Percentiles rank a stretch among this genome's conserved stretches.
Evolutionary conservation across 768 basidiomycete species (phyloP).

Genomic region (Xerocomellus intermedius): DNA sequence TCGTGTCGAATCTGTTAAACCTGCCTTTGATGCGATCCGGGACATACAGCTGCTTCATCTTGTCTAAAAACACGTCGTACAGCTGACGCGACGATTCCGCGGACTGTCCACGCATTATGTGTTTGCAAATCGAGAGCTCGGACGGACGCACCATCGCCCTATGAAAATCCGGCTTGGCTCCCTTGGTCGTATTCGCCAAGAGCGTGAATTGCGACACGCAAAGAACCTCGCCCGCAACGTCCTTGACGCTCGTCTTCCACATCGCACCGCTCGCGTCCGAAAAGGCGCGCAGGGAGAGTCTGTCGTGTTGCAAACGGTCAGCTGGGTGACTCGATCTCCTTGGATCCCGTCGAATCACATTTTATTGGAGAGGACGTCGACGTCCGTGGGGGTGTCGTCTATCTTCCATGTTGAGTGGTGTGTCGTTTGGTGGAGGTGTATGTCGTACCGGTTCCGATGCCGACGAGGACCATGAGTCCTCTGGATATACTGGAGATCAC

Average conservation of each 20-base stretch:
- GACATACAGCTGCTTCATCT: conserved; percentile 63
- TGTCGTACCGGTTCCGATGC: conserved; percentile 73
- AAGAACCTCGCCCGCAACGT: conserved; percentile 85
- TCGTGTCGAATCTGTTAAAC: background rate
- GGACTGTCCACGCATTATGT: conserved; percentile 41
- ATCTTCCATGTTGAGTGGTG: conserved; percentile 28
- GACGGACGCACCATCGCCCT: conserved; percentile 72
- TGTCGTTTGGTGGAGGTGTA: background rate
- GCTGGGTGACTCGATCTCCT: background rate
- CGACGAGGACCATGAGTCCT: conserved; percentile 89
- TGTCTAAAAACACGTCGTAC: conserved; percentile 72
- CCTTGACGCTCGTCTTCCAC: conserved; percentile 89
- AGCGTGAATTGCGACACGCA: conserved; percentile 96
- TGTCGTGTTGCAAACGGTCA: conserved; percentile 30
- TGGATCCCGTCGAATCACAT: conserved; percentile 49
- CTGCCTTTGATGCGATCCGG: conserved; percentile 78
- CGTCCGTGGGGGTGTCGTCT: conserved; percentile 83
- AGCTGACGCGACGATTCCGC: conserved; percentile 62
- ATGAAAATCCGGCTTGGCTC: conserved; percentile 91
- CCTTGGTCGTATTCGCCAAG: conserved; percentile 82
- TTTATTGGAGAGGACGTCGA: conserved; percentile 73
- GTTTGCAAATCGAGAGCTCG: background rate
- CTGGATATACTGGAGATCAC: conserved; percentile 78
- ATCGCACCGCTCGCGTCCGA: conserved; percentile 57
- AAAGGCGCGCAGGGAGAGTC: conserved; percentile 74